Percentiles rank a stretch among this genome's conserved stretches.
Evolutionary conservation across 805 yeast genomes (phyloP).

Genomic region (Teunomyces aglyptinius): DNA sequence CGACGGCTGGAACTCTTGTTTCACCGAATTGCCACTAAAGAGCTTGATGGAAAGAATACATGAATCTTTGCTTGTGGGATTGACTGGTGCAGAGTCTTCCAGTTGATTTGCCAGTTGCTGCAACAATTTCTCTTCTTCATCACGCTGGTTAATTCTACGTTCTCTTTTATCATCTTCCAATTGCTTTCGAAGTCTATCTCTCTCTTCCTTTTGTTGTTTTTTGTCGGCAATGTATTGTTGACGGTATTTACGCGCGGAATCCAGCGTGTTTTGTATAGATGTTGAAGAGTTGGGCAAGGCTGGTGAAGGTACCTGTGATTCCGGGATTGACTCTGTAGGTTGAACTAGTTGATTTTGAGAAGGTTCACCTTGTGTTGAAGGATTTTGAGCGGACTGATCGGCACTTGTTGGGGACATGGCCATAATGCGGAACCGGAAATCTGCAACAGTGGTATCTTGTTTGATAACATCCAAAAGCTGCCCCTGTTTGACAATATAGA

Average conservation of each 20-base stretch:
- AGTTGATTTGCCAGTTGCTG: conserved; percentile 12
- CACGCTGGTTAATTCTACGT: conserved; percentile 21
- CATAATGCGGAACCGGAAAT: conserved; percentile 24
- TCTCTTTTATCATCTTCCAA: conserved; percentile 55
- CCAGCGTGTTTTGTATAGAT: background rate
- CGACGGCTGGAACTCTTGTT: conserved; percentile 45
- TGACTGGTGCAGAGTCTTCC: conserved; percentile 11
- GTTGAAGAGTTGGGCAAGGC: background rate
- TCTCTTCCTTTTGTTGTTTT: conserved; percentile 50
- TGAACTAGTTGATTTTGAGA: background rate
- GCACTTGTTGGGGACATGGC: conserved; percentile 7
- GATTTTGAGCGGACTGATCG: background rate
- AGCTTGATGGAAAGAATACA: conserved; percentile 59
- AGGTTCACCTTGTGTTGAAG: background rate
- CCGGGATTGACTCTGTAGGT: too few relatives aligned
- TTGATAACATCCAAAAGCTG: conserved; percentile 43
- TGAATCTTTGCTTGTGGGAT: conserved; percentile 18
- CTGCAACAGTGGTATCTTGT: conserved; percentile 24
- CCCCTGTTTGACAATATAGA: conserved; percentile 53
- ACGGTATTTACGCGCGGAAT: conserved; percentile 5
- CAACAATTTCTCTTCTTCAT: conserved; percentile 4
- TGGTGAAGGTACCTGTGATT: background rate
- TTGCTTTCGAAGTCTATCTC: conserved; percentile 51
- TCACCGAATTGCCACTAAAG: conserved; percentile 62
- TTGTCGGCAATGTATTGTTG: conserved; percentile 11